A percentile compares a stretch with the other conserved stretches of the same genome.
phyloP scores from a whole-genome alignment of 352 stramenopile species.

The Elongisporangium undulatum region DNA sequence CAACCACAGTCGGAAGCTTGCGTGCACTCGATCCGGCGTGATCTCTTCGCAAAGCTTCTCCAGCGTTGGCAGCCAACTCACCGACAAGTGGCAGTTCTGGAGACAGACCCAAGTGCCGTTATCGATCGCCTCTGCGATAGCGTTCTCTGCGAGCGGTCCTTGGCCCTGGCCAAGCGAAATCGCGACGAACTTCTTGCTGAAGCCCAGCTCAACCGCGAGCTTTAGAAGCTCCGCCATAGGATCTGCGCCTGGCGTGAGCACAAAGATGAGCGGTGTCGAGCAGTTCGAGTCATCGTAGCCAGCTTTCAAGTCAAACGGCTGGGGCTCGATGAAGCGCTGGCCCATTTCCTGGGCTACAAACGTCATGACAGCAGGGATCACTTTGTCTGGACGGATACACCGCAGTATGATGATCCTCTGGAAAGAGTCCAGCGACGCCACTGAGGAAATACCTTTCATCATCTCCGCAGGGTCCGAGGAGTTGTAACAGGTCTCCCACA shows the following conservation, averaged over 20 bases:
- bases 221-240: constrained; percentile 94
- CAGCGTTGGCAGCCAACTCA: constrained; percentile 93
- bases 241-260: constrained; percentile 92
- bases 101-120: constrained; percentile 94
- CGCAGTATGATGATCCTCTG: constrained; percentile 89
- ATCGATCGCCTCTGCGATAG: constrained; percentile 91
- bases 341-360: constrained; percentile 91
- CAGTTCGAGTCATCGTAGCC: constrained; percentile 92
- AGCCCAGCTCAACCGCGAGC: constrained; percentile 88
- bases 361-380: constrained; percentile 87
- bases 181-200: constrained; percentile 90
- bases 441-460: constrained; percentile 42
- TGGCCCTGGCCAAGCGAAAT: constrained; percentile 95
- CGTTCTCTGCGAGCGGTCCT: constrained; percentile 87
- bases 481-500: constrained; percentile 84
- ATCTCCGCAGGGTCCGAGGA: constrained; percentile 74
- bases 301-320: constrained; percentile 91
- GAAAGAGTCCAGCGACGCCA: constrained; percentile 75
- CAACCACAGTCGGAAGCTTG: constrained; percentile 92
- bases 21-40: constrained; percentile 87
- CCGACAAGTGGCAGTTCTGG: constrained; percentile 95
- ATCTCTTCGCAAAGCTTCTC: constrained; percentile 95
- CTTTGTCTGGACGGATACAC: constrained; percentile 91
- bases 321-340: constrained; percentile 90
- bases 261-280: constrained; percentile 94